These are phyloP conservation scores for Trypanosoma brucei DNA, from an alignment of 208 protist species.

Conservation along the genomic window DNA sequence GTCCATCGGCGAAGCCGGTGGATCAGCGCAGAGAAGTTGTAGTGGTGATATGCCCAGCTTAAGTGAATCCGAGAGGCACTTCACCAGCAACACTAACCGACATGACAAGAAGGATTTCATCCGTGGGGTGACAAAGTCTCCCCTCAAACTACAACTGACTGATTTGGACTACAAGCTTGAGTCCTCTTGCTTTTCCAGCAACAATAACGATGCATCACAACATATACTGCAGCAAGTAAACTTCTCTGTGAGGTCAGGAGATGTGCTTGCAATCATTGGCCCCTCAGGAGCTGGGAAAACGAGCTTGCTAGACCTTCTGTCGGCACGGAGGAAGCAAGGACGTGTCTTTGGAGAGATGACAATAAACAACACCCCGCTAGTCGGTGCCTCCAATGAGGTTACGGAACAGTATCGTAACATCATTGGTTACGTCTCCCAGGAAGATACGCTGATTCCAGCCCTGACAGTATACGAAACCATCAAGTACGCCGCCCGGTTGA, in stretches of 20 bases:
- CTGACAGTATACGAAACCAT: constrained; percentile 87
- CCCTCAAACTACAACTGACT: constrained; percentile 49
- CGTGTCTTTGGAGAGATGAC: constrained; percentile 39
- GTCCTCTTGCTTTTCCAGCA: constrained; percentile 32
- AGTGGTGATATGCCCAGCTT: background rate
- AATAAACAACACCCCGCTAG: constrained; percentile 72
- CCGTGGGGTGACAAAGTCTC: constrained; percentile 24
- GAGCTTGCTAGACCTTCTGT: constrained; percentile 84
- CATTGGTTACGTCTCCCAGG: constrained; percentile 90
- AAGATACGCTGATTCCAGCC: constrained; percentile 86
- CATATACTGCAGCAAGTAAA: constrained; percentile 72
- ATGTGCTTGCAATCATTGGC: constrained; percentile 88
- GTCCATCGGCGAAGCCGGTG: too few relatives aligned
- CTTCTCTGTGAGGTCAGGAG: constrained; percentile 70
- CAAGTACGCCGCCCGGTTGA: constrained; percentile 84
- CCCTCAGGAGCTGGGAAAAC: constrained; percentile 88
- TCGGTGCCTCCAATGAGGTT: constrained; percentile 2
- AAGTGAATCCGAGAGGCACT: background rate
- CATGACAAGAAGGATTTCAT: constrained; percentile 19
- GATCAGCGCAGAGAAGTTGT: background rate
- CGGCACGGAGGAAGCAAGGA: constrained; percentile 71
- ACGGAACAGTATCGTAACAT: constrained; percentile 70
- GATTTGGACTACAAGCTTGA: constrained; percentile 60
- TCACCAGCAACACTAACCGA: background rate
- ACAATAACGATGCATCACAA: constrained; percentile 25